phyloP scores from a whole-genome alignment of 768 basidiomycete genomes.

The Steccherinum ochraceum region DNA sequence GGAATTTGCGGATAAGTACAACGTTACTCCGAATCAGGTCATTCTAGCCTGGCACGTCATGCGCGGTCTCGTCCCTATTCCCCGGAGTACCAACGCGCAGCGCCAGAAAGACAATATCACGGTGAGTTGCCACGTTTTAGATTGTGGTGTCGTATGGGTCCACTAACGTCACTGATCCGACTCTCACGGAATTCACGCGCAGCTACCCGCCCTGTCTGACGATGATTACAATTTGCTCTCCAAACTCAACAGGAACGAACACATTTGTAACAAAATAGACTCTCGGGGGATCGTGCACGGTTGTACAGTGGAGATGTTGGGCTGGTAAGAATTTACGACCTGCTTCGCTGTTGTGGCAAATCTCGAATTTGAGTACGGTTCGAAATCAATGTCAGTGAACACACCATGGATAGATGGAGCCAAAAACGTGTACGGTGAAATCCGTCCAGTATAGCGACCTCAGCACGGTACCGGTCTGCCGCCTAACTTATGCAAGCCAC shows the following conservation, averaged over 20 bases:
- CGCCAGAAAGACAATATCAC: constrained; percentile 46
- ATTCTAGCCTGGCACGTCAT: constrained; percentile 47
- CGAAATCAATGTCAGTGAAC: no score
- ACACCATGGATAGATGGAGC: no score
- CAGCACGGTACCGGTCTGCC: no score
- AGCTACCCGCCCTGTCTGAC: constrained; percentile 19
- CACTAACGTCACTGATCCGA: no score
- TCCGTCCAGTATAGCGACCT: no score
- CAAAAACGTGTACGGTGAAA: no score
- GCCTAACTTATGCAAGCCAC: no score
- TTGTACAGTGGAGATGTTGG: constrained; percentile 33
- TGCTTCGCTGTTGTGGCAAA: no score
- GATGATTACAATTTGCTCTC: constrained; percentile 29
- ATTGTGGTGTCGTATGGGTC: no score
- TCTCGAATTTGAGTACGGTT: no score
- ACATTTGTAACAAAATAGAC: constrained; percentile 26
- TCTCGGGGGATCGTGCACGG: constrained; percentile 26
- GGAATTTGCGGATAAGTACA: constrained; percentile 41
- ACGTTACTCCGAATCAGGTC: constrained; percentile 39
- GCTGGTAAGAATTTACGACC: no score
- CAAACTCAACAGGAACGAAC: constrained; percentile 26
- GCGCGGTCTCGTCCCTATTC: constrained; percentile 36
- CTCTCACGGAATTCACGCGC: no score
- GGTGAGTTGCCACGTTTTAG: constrained; percentile 32
- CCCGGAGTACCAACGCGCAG: constrained; percentile 40